Evolutionary conservation across 805 yeast species (phyloP).

Genomic region (Candida pseudoglaebosa): DNA sequence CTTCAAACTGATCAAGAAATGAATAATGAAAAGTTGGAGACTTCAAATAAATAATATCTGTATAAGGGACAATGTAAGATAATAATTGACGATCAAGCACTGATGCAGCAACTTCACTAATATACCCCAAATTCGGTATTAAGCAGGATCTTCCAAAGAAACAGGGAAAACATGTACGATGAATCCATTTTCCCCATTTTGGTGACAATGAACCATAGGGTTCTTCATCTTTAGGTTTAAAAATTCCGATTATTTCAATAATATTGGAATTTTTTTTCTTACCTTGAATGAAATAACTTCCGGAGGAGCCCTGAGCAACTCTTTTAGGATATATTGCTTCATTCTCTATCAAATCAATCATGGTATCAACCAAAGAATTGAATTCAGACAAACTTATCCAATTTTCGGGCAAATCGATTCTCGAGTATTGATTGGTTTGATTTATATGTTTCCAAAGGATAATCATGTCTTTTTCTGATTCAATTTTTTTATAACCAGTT

Average conservation of each 20-base stretch:
- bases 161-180: slow-evolving; percentile 70
- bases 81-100: slow-evolving; percentile 58
- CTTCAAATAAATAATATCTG: slow-evolving; percentile 51
- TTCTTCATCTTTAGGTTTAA: slow-evolving; percentile 78
- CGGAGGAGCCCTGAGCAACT: slow-evolving; percentile 65
- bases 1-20: slow-evolving; percentile 35
- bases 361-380: slow-evolving; percentile 37
- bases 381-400: slow-evolving; percentile 24
- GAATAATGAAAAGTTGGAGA: slow-evolving; percentile 52
- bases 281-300: slow-evolving; percentile 57
- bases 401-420: slow-evolving; percentile 20
- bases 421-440: slow-evolving; percentile 12
- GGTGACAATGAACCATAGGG: slow-evolving; percentile 78
- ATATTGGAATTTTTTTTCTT: slow-evolving; percentile 16
- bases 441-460: slow-evolving; percentile 13
- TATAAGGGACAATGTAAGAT: slow-evolving; percentile 60
- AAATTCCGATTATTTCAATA: slow-evolving; percentile 45
- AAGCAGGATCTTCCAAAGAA: slow-evolving; percentile 71
- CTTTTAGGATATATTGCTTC: slow-evolving; percentile 45
- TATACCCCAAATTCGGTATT: slow-evolving; percentile 68
- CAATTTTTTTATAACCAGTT: slow-evolving; percentile 13
- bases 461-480: slow-evolving; percentile 14
- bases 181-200: slow-evolving; percentile 78
- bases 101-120: slow-evolving; percentile 70
- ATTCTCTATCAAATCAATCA: slow-evolving; percentile 43